phyloP scores from a whole-genome alignment of 2,329 filamentous ascomycete genomes.

The Tolypocladium pustulatum region DNA sequence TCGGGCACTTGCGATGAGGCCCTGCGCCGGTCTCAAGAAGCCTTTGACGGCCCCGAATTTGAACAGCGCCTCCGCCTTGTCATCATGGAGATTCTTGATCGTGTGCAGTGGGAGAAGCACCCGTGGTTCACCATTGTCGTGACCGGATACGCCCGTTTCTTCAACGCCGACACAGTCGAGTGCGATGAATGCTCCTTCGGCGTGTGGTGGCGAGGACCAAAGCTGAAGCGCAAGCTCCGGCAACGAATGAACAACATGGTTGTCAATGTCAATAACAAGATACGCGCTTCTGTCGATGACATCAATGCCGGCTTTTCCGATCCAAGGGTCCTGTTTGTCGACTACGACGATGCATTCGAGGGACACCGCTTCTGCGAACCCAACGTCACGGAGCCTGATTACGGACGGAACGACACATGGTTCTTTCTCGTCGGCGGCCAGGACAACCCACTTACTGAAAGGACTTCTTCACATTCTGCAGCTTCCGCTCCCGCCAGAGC shows the following conservation, averaged over 20 bases:
- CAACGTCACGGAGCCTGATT: conserved; percentile 30
- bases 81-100: conserved; percentile 32
- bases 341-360: conserved; percentile 32
- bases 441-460: conserved; percentile 20
- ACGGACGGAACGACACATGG: conserved; percentile 31
- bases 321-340: conserved; percentile 30
- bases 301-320: conserved; percentile 26
- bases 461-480: not conserved
- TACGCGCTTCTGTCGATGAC: conserved; percentile 20
- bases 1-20: conserved; percentile 33
- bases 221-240: conserved; percentile 27
- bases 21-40: conserved; percentile 21
- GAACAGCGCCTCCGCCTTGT: conserved; percentile 26
- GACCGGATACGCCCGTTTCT: conserved; percentile 38
- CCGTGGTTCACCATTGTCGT: conserved; percentile 31
- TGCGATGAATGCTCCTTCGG: conserved; percentile 34
- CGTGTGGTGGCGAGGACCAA: conserved; percentile 33
- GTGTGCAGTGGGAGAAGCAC: conserved; percentile 31
- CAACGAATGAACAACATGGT: conserved; percentile 34
- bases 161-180: conserved; percentile 29
- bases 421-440: conserved; percentile 36
- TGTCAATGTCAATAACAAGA: conserved; percentile 27
- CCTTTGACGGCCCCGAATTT: conserved; percentile 24
- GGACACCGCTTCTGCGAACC: conserved; percentile 34
- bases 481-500: conserved; percentile 1